phyloP scores from a whole-genome alignment of 441 rosid species.

The Eruca vesicaria region DNA sequence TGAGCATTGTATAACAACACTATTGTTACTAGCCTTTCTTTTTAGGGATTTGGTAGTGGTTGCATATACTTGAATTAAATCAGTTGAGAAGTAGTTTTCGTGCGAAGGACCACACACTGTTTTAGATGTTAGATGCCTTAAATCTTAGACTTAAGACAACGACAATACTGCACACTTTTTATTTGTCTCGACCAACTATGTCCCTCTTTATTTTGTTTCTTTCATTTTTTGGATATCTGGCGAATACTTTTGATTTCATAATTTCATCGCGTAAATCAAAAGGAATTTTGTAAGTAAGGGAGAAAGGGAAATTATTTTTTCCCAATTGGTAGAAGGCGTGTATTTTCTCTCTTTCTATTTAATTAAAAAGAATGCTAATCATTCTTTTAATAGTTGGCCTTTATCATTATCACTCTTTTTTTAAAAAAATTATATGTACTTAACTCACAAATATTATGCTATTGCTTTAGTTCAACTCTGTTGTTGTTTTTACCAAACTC shows the following conservation, averaged over 20 bases:
- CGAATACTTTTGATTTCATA: not conserved
- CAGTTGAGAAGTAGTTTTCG: slow-evolving; percentile 32
- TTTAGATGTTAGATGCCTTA: slow-evolving; percentile 28
- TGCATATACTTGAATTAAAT: not conserved
- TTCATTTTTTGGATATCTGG: slow-evolving; percentile 3
- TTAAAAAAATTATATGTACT: no score
- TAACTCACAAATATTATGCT: not conserved
- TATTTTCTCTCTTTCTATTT: not conserved
- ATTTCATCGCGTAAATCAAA: slow-evolving; percentile 25
- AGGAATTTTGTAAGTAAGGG: slow-evolving; percentile 3
- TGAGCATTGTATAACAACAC: not conserved
- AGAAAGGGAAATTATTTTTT: not conserved
- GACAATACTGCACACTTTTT: slow-evolving; percentile 11
- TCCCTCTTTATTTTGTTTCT: slow-evolving; percentile 3
- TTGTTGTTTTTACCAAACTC: not conserved
- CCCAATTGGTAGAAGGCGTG: slow-evolving; percentile 13
- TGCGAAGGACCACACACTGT: slow-evolving; percentile 16
- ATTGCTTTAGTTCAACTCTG: not conserved
- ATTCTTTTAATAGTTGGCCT: not conserved
- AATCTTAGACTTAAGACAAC: slow-evolving; percentile 24
- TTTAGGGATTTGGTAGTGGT: not conserved
- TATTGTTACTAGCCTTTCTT: not conserved
- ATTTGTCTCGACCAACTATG: slow-evolving; percentile 21
- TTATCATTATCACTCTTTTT: no score
- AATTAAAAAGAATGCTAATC: not conserved